phyloP scores from a whole-genome alignment of 169 alveolate genomes.

The Plasmodium fragile region DNA sequence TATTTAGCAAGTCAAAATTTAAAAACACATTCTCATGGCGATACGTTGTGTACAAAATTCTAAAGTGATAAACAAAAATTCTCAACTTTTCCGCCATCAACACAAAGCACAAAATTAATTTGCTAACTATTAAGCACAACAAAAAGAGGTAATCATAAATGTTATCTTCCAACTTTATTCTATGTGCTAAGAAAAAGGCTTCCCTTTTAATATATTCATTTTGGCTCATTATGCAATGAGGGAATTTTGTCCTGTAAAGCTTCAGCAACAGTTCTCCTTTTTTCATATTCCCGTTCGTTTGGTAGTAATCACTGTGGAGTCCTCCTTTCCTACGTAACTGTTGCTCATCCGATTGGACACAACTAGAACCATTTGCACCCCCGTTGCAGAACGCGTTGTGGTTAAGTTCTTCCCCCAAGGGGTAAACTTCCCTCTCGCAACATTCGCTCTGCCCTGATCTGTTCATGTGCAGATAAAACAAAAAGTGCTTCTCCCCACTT shows the following conservation, averaged over 20 bases:
- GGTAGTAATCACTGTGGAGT: neutral
- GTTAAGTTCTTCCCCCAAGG: neutral
- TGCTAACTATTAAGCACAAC: conserved; percentile 56
- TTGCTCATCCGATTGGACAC: neutral
- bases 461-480: conserved; percentile 8
- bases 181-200: conserved; percentile 17
- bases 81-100: conserved; percentile 70
- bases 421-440: neutral
- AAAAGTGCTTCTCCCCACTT: conserved; percentile 8
- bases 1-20: conserved; percentile 63
- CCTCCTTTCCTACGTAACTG: neutral
- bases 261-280: conserved; percentile 31
- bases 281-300: neutral
- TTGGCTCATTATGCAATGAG: conserved; percentile 27
- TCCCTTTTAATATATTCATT: conserved; percentile 43
- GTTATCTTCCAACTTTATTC: conserved; percentile 31
- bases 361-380: neutral
- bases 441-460: neutral
- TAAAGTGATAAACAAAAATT: conserved; percentile 65
- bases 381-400: neutral
- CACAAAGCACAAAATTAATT: conserved; percentile 56
- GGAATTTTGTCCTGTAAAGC: neutral
- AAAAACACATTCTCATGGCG: conserved; percentile 46
- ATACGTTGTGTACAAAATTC: conserved; percentile 54
- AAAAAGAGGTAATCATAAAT: conserved; percentile 71